These are phyloP conservation scores for Fagopyrum esculentum DNA, from an alignment of 148 eudicot genomes.

Conservation along the genomic window DNA sequence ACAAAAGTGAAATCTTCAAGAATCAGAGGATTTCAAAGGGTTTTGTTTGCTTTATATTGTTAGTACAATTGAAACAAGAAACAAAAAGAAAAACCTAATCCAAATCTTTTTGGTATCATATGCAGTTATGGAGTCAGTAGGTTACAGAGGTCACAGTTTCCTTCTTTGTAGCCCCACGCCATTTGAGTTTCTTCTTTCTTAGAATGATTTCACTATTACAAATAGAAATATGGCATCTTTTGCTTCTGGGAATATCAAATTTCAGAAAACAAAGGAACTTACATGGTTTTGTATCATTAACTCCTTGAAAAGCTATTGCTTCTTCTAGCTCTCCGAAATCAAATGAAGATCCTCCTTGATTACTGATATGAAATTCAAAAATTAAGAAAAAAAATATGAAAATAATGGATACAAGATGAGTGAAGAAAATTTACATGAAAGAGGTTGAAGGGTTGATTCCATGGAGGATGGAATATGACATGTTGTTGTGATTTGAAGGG, in stretches of 20 bases:
- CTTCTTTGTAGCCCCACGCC: slow-evolving; percentile 70
- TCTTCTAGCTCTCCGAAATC: slow-evolving; percentile 97
- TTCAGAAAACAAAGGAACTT: slow-evolving; percentile 27
- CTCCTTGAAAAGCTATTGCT: slow-evolving; percentile 79
- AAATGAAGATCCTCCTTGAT: slow-evolving; percentile 79
- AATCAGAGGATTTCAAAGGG: slow-evolving; percentile 4
- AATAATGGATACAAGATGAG: not conserved
- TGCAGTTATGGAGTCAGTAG: slow-evolving; percentile 44
- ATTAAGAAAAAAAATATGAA: not conserved
- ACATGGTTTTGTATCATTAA: slow-evolving; percentile 68
- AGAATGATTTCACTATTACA: slow-evolving; percentile 50
- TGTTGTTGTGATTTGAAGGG: slow-evolving; percentile 65
- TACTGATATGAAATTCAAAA: slow-evolving; percentile 28
- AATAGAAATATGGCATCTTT: slow-evolving; percentile 33
- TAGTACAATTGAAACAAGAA: slow-evolving; percentile 1
- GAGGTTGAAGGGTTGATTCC: slow-evolving; percentile 33
- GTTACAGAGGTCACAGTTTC: slow-evolving; percentile 38
- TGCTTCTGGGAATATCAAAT: slow-evolving; percentile 29
- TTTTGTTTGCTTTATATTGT: not conserved
- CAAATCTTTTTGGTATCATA: slow-evolving; percentile 14
- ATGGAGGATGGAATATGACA: slow-evolving; percentile 47
- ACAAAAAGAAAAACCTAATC: slow-evolving; percentile 21
- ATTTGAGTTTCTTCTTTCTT: slow-evolving; percentile 29
- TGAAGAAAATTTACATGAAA: slow-evolving; percentile 49
- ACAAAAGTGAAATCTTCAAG: slow-evolving; percentile 6